Conservation (phyloP, 2,329 filamentous ascomycete species). For the Curvularia hawaiiensis region DNA sequence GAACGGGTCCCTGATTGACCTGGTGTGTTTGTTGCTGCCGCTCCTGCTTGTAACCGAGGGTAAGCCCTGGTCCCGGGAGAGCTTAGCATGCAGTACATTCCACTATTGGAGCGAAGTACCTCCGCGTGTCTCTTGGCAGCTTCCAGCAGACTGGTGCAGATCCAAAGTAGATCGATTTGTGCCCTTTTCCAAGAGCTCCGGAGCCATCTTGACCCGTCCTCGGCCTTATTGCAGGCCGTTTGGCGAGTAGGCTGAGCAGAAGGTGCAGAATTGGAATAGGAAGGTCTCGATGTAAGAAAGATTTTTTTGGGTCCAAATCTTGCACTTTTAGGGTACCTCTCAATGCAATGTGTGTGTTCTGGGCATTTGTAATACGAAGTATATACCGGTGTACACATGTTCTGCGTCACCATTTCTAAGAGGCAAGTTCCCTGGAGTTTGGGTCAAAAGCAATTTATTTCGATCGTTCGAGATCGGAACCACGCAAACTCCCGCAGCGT, state of each 20-base stretch:
- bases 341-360: not conserved
- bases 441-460: not conserved
- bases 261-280: not conserved
- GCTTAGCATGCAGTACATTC: not conserved
- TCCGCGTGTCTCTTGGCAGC: not conserved
- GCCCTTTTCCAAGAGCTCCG: not conserved
- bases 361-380: not conserved
- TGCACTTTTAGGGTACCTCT: not conserved
- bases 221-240: not conserved
- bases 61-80: not conserved
- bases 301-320: not conserved
- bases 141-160: not conserved
- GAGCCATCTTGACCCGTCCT: not conserved
- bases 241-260: not conserved
- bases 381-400: too few relatives aligned
- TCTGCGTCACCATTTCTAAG: not conserved
- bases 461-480: not conserved
- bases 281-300: not conserved
- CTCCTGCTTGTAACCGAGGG: not conserved
- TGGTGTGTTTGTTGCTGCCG: not conserved
- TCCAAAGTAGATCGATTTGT: not conserved
- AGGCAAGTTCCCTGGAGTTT: not conserved
- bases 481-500: not conserved
- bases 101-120: not conserved
- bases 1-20: not conserved